Base-by-base conservation (phyloP, 768 basidiomycete species). In the Crucibulum laeve region DNA sequence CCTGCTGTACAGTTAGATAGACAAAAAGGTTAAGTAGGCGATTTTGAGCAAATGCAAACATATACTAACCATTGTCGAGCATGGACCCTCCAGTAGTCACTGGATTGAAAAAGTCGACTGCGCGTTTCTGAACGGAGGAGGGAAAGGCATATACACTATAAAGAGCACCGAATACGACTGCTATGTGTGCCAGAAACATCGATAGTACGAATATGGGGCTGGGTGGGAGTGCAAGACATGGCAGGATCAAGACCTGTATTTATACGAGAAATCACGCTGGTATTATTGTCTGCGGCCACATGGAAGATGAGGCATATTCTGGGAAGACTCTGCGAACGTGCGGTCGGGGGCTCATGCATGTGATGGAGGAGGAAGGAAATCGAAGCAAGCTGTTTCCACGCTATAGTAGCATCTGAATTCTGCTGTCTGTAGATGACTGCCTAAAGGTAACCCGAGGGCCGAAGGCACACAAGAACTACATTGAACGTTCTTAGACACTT, bases 31-130 rank as follows among this genome's bases (percentile, higher is more conserved):
- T 34, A 8, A 22, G 0, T 35, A 19, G 15, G n/a, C n/a, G 6
- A 17, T 4, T 33, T 34, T 13, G n/a, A 42, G 7, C 14, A 22
- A 21, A 32, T 21, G 6, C 3, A 52, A 34, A 40, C 41, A 42
- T 15, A n/a, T n/a, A n/a, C 14, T 19, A 28, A 56, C 70, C 84
- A 47, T 60, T 79, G 36, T 84, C 80, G 3, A 89, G 70, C 80
- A 84, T 79, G 38, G 70, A 76, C 3, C 87, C 87, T 14, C 82
- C 82, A 25, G 59, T 62, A 5, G 50, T 37, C 17, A 50, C 53
- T 2, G 84, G 82, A 53, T 77, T 67, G 51, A 73, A 51, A 45
- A 64, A 73, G 5, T 52, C 65, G 5, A 56, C 59, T 4, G 56
- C 54, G 11, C 55, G 57, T 18, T 33, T 49, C 23, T 57, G 38